These are phyloP conservation scores for Jimgerdemannia lactiflua DNA, from an alignment of 192 early-diverging fungal species.

Conservation along the genomic window DNA sequence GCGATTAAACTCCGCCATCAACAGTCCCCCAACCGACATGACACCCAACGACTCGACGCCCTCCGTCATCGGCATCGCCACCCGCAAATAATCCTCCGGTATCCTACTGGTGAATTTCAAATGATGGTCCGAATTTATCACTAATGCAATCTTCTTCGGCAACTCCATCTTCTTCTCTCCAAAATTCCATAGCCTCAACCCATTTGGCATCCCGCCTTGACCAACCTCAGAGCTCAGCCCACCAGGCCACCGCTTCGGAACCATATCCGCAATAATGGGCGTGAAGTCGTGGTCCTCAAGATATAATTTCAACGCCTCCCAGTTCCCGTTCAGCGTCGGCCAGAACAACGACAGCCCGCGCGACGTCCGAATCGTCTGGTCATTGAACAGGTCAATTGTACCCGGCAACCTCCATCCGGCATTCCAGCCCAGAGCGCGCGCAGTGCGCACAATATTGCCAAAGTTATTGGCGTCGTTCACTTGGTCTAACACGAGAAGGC, in stretches of 20 bases:
- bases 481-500: conserved; percentile 39
- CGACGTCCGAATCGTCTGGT: conserved; percentile 44
- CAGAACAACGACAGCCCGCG: conserved; percentile 35
- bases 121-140: conserved; percentile 44
- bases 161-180: conserved; percentile 2
- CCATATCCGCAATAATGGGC: conserved; percentile 44
- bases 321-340: conserved; percentile 17
- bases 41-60: conserved; percentile 45
- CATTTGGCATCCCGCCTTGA: neutral
- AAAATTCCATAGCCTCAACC: conserved; percentile 21
- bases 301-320: conserved; percentile 13
- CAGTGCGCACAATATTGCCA: conserved; percentile 44
- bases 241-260: conserved; percentile 10
- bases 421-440: conserved; percentile 43
- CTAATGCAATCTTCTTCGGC: conserved; percentile 34
- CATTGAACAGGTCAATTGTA: conserved; percentile 43
- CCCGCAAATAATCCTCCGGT: conserved; percentile 21
- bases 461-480: conserved; percentile 44
- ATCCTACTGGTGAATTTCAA: conserved; percentile 26
- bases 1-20: conserved; percentile 46
- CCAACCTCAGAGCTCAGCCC: neutral
- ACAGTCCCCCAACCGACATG: conserved; percentile 34
- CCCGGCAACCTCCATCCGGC: conserved; percentile 30
- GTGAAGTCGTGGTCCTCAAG: conserved; percentile 21
- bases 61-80: conserved; percentile 43